A percentile compares a stretch with the other conserved stretches of the same genome.
phyloP scores from a whole-genome alignment of 768 basidiomycete species.

The Hypholoma sublateritium region DNA sequence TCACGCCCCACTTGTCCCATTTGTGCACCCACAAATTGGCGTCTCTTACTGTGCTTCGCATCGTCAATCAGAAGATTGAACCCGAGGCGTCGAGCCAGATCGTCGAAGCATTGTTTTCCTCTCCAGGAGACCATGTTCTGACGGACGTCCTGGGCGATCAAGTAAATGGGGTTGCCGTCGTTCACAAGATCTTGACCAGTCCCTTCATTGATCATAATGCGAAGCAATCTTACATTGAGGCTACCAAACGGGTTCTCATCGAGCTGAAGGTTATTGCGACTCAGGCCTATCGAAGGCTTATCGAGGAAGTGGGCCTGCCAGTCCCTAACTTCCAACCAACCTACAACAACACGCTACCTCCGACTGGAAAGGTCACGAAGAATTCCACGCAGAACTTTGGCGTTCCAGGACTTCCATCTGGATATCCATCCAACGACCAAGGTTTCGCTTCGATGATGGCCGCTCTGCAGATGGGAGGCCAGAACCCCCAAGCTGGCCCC shows the following conservation, averaged over 20 bases:
- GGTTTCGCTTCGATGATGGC: slow-evolving; percentile 93
- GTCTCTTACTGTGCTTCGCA: slow-evolving; percentile 89
- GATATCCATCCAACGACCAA: slow-evolving; percentile 82
- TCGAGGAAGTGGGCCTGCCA: slow-evolving; percentile 92
- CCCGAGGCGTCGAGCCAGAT: slow-evolving; percentile 84
- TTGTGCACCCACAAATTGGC: slow-evolving; percentile 98
- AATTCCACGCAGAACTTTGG: slow-evolving; percentile 55
- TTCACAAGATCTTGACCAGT: slow-evolving; percentile 90
- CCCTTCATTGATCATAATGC: slow-evolving; percentile 75
- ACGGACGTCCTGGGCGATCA: slow-evolving; percentile 95
- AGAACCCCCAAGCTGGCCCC: slow-evolving; percentile 79
- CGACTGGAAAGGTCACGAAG: slow-evolving; percentile 59
- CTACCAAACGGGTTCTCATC: slow-evolving; percentile 87
- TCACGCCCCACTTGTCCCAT: slow-evolving; percentile 95
- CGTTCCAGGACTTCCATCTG: slow-evolving; percentile 74
- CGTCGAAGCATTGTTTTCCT: slow-evolving; percentile 88
- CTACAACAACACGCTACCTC: slow-evolving; percentile 63
- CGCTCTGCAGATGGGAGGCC: slow-evolving; percentile 86
- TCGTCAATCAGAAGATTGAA: slow-evolving; percentile 96
- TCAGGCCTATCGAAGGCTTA: slow-evolving; percentile 89
- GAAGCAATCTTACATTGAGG: slow-evolving; percentile 73
- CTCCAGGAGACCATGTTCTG: slow-evolving; percentile 84
- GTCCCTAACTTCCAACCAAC: slow-evolving; percentile 86
- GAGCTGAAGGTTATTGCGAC: slow-evolving; percentile 92
- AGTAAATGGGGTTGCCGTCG: slow-evolving; percentile 91